Conservation (phyloP, 495 filamentous ascomycete species). For the Aspergillus leporis region DNA sequence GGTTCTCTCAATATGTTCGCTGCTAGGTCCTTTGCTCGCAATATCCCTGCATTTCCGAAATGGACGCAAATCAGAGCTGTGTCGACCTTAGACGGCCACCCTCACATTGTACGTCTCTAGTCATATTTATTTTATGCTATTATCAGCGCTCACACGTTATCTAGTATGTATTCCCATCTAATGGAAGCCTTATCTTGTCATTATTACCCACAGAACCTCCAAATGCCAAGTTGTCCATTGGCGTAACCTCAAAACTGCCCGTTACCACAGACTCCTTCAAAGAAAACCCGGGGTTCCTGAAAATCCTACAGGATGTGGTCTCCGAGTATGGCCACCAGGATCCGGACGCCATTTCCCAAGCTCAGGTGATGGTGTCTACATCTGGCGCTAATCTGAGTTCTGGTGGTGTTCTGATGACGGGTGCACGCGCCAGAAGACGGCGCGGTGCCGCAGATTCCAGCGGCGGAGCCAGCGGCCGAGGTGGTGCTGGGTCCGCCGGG, state of each 20-base stretch:
- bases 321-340: constrained; percentile 69
- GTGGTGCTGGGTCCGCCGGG: constrained; percentile 79
- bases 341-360: constrained; percentile 70
- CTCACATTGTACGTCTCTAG: constrained; percentile 51
- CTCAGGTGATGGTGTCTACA: constrained; percentile 74
- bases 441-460: constrained; percentile 58
- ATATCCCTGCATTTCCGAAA: constrained; percentile 17
- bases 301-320: constrained; percentile 73
- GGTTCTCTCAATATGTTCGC: constrained; percentile 30
- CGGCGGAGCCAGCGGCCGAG: constrained; percentile 77
- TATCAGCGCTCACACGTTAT: constrained; percentile 20
- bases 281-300: constrained; percentile 75
- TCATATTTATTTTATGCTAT: background rate
- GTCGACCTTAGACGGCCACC: constrained; percentile 55
- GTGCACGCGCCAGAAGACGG: constrained; percentile 34
- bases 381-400: constrained; percentile 69
- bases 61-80: constrained; percentile 40
- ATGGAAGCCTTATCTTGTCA: constrained; percentile 60
- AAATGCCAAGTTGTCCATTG: constrained; percentile 67
- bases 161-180: constrained; percentile 69
- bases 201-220: constrained; percentile 76
- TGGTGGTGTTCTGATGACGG: constrained; percentile 63
- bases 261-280: constrained; percentile 75
- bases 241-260: constrained; percentile 68
- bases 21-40: constrained; percentile 22